These are phyloP conservation scores for Chaetomium sp. DNA, from an alignment of 2,329 filamentous ascomycete genomes.

Conservation along the genomic window DNA sequence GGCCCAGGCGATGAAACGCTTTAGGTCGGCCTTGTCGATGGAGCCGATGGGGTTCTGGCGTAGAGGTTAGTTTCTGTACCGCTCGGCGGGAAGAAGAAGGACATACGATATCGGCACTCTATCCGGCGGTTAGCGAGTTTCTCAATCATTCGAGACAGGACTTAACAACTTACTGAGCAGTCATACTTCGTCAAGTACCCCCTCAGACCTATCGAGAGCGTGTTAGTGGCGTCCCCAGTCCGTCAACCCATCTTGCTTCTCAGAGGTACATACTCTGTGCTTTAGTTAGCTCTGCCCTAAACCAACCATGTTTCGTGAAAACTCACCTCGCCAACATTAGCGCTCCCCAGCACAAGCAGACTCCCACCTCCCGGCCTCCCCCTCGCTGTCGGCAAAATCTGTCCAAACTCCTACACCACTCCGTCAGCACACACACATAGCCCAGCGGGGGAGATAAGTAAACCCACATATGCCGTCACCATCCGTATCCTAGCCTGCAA, in stretches of 20 bases:
- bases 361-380: constrained; percentile 49
- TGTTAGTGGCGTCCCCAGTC: neutral
- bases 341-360: constrained; percentile 60
- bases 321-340: constrained; percentile 51
- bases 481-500: constrained; percentile 62
- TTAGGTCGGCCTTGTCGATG: constrained; percentile 60
- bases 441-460: constrained; percentile 43
- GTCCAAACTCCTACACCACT: constrained; percentile 41
- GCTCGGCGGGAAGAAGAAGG: neutral
- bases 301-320: too few relatives aligned
- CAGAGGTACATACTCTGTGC: constrained; percentile 4
- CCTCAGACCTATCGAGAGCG: constrained; percentile 34
- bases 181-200: constrained; percentile 66
- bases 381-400: constrained; percentile 54
- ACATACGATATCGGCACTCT: constrained; percentile 22
- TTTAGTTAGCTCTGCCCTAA: neutral
- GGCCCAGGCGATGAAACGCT: constrained; percentile 64
- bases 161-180: constrained; percentile 30
- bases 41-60: constrained; percentile 52
- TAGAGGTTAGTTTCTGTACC: neutral
- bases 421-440: constrained; percentile 41
- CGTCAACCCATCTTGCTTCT: neutral
- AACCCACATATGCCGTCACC: constrained; percentile 47
- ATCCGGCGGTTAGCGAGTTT: neutral
- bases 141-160: neutral